Percentiles rank a stretch among this genome's conserved stretches.
Conservation (phyloP, 2,329 filamentous ascomycete species). For the Setomelanomma holmii region DNA sequence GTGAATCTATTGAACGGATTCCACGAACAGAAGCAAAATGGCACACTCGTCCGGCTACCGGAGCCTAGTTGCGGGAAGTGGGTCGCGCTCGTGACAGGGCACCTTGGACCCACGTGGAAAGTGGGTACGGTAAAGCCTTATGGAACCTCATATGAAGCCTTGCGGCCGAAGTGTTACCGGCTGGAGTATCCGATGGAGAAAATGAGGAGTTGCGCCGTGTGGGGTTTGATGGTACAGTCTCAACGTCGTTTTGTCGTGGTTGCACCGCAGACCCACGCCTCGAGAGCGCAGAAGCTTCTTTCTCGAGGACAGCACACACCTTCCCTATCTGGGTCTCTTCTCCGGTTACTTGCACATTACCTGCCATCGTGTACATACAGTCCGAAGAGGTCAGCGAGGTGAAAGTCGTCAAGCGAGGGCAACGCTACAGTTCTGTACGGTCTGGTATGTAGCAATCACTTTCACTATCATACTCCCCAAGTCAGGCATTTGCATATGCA, state of each 20-base stretch:
- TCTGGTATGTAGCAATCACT: too few relatives aligned
- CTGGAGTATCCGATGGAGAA: neutral
- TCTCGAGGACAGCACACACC: neutral
- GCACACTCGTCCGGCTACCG: neutral
- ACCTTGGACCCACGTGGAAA: neutral
- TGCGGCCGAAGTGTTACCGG: neutral
- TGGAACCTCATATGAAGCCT: neutral
- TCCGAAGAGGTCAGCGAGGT: too few relatives aligned
- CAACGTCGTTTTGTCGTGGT: neutral
- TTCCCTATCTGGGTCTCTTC: neutral
- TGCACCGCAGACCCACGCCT: neutral
- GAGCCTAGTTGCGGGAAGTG: constrained; percentile 1
- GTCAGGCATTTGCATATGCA: too few relatives aligned
- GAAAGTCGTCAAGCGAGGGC: too few relatives aligned
- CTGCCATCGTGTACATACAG: too few relatives aligned
- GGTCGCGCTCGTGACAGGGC: neutral
- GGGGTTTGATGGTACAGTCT: neutral
- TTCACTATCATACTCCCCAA: too few relatives aligned
- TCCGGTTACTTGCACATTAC: neutral
- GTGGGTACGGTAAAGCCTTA: neutral
- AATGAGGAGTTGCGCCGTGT: neutral
- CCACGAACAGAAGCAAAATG: neutral
- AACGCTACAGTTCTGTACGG: too few relatives aligned
- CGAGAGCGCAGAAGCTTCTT: neutral
- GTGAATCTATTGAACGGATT: neutral